Base-by-base conservation (phyloP, 495 filamentous ascomycete genomes). In the Cercophora scortea region DNA sequence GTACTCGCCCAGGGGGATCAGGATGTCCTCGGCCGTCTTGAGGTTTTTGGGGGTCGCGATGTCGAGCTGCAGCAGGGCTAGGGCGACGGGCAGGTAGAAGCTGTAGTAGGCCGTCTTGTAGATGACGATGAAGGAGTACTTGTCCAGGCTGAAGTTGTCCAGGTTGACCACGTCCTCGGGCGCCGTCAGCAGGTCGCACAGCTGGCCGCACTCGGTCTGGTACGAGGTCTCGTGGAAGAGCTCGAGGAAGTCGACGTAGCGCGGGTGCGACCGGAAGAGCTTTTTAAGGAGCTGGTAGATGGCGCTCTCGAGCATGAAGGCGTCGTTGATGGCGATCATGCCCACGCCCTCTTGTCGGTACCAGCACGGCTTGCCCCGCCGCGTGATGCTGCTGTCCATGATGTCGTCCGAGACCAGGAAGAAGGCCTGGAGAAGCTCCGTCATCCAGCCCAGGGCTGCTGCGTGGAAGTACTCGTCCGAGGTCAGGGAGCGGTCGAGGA, bases 91-190 rank as follows among this genome's bases (percentile, higher is more conserved):
- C 0, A 98, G 87, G 75, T 97, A 97, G 80, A 98, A 98, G 63
- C 82, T 88, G 78, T 98, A 98, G 75, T 92, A 98, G 38, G 93
- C 94, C 32, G 94, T 98, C 81, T 98, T 98, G 83, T 90, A 96
- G 72, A 91, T 88, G 69, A 98, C 93, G 65, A 98, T 98, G 79
- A 97, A 98, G 66, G 77, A 85, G 79, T 95, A 95, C 77, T 97
- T 98, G 58, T 93, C 81, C 70, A 95, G 76, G 68, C 81, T 86
- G 80, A 98, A 98, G 74, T 92, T 91, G 78, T 86, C 75, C 49
- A 98, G 84, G 71, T 98, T 81, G 55, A 95, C 79, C 34, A 84
- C 75, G 66, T 96, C 91, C 71, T 98, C 93, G 39, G 93, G 93
- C 15, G 93, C 93, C 25, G 94, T 97, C 60, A 97, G 83, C 53